A percentile compares a stretch with the other conserved stretches of the same genome.
These are phyloP conservation scores for Euphorbia lathyris DNA, from an alignment of 345 rosid species.

Conservation along the genomic window DNA sequence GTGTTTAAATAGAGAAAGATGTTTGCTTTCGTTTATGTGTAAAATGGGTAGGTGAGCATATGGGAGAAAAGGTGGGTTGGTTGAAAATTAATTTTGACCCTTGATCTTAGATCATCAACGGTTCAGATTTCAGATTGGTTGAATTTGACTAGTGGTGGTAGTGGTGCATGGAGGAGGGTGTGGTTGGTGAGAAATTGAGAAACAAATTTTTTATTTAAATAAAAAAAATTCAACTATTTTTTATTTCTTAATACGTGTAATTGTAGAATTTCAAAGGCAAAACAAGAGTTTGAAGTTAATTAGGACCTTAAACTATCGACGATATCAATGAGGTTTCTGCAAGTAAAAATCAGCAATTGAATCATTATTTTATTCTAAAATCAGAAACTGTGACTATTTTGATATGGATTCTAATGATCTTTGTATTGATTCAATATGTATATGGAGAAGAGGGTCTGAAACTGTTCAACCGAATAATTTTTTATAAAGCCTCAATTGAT, in stretches of 20 bases:
- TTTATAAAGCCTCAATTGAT: too few relatives aligned
- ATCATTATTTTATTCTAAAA: too few relatives aligned
- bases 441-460: too few relatives aligned
- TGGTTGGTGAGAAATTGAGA: constrained; percentile 19
- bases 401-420: too few relatives aligned
- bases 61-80: constrained; percentile 27
- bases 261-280: too few relatives aligned
- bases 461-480: too few relatives aligned
- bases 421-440: too few relatives aligned
- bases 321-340: too few relatives aligned
- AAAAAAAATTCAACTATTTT: background rate
- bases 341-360: too few relatives aligned
- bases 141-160: constrained; percentile 12
- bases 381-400: too few relatives aligned
- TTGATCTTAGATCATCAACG: constrained; percentile 6
- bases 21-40: background rate
- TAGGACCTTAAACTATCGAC: too few relatives aligned
- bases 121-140: constrained; percentile 3
- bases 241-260: background rate
- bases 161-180: constrained; percentile 9
- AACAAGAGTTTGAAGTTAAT: too few relatives aligned
- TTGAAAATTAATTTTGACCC: constrained; percentile 17
- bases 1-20: constrained; percentile 16
- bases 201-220: background rate
- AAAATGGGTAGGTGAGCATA: constrained; percentile 19